Percentiles rank a stretch among this genome's conserved stretches.
Conservation (phyloP, 805 yeast species). For the Candida parachauliodes region DNA sequence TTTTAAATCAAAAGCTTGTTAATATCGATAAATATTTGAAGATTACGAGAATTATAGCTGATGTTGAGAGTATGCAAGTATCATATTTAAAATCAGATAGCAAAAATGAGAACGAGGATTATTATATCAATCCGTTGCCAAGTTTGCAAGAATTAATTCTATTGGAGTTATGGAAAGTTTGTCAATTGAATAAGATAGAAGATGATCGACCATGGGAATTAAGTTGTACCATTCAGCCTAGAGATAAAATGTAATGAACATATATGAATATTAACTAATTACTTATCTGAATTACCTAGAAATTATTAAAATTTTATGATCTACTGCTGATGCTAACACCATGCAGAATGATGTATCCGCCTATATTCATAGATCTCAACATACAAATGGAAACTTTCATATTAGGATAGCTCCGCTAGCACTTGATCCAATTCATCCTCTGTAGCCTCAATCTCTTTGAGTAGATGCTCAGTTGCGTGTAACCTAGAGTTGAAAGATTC, state of each 20-base stretch:
- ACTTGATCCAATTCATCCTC: background rate
- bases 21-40: conserved; percentile 73
- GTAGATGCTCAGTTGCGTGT: background rate
- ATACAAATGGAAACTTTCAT: no score
- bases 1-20: conserved; percentile 55
- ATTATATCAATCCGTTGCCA: conserved; percentile 37
- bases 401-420: background rate
- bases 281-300: no score
- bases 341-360: no score
- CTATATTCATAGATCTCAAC: no score
- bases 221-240: conserved; percentile 58
- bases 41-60: conserved; percentile 62
- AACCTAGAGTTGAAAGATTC: background rate
- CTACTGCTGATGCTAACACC: no score
- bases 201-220: conserved; percentile 71
- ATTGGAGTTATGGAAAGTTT: conserved; percentile 67
- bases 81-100: conserved; percentile 34
- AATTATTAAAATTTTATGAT: no score
- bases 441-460: background rate
- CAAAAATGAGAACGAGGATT: conserved; percentile 24
- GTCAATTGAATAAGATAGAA: conserved; percentile 55
- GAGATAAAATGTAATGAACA: conserved; percentile 26
- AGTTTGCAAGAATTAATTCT: conserved; percentile 56
- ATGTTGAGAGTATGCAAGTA: conserved; percentile 65
- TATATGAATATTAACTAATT: no score